Base-by-base conservation (phyloP, 257 asterid species). In the Phtheirospermum japonicum region DNA sequence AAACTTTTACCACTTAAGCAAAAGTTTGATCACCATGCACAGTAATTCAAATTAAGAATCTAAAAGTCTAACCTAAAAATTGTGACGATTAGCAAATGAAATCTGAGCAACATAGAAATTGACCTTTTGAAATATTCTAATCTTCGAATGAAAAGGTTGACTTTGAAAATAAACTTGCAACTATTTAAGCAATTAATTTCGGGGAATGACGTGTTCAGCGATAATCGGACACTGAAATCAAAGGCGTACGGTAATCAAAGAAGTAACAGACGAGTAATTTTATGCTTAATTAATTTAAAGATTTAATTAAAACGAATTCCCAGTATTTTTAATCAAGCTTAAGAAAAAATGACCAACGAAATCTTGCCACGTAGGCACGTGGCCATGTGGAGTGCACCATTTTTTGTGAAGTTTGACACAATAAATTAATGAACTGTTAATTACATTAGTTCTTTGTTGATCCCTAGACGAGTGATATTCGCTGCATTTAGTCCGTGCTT, bases 391-490 rank as follows among this genome's bases (percentile, higher is more conserved):
- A 54, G 13, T 51, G 48, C 70, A 68, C 53, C 46, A 40, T 72
- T 64, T 65, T 42, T 51, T 42, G 48, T 52, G 57, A 51, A 60
- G 59, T 59, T 58, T 5, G 34, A 55, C 31, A 36, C 34, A 17
- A 48, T 45, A 2, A 14, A 50, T 20, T 53, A 67, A 50, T 75
- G 19, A 28, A 63, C n/a, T 64, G n/a, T 56, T 71, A 54, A 59
- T 65, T 64, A 66, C 62, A 75, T 19, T 64, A 75, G 59, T 79
- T 55, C 73, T 43, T 80, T 78, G 75, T 49, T 73, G 80, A 81
- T 83, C 85, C 85, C 90, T 59, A 83, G 72, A 58, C 56, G 73
- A 75, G 80, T 59, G 54, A 72, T 61, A 65, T 80, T 50, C 80
- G 74, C 63, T 69, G 75, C 55, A 79, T 62, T 67, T 72, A 68